These are phyloP conservation scores for Alnus glutinosa DNA, from an alignment of 306 rosid species.

Conservation along the genomic window DNA sequence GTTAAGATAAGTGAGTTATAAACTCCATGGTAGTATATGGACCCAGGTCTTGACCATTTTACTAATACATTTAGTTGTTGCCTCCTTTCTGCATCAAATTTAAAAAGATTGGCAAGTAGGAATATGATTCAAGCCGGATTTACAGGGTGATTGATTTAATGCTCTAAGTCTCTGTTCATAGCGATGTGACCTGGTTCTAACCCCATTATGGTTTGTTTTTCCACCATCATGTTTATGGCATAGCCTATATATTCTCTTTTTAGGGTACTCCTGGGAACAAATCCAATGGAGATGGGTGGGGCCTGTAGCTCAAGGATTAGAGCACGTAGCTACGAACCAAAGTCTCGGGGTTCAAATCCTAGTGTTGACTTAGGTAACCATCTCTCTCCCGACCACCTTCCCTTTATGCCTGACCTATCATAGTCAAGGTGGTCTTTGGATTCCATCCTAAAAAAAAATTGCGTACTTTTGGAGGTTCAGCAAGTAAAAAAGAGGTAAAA, in stretches of 20 bases:
- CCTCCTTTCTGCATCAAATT: slow-evolving; percentile 4
- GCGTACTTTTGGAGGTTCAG: neutral
- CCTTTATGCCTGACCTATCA: neutral
- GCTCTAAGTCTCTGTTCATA: slow-evolving; percentile 24
- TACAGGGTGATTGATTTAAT: slow-evolving; percentile 8
- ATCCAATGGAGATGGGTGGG: too few species aligned
- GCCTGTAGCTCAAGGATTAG: too few species aligned
- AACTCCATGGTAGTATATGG: slow-evolving; percentile 26
- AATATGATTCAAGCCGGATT: slow-evolving; percentile 11
- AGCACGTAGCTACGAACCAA: too few species aligned
- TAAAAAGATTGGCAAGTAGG: slow-evolving; percentile 11
- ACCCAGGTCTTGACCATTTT: slow-evolving; percentile 13
- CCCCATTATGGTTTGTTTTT: too few species aligned
- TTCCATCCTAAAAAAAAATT: neutral
- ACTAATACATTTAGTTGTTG: slow-evolving; percentile 15
- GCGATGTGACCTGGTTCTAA: neutral
- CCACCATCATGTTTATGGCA: too few species aligned
- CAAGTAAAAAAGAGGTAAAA: neutral
- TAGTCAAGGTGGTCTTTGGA: neutral
- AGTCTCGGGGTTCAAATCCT: too few species aligned
- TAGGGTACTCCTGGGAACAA: too few species aligned
- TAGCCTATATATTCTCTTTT: too few species aligned
- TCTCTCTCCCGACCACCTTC: neutral
- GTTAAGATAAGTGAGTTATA: slow-evolving; percentile 3
- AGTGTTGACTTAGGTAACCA: neutral